Base-by-base conservation (phyloP, 2,329 filamentous ascomycete species). In the Penicillium hordei region DNA sequence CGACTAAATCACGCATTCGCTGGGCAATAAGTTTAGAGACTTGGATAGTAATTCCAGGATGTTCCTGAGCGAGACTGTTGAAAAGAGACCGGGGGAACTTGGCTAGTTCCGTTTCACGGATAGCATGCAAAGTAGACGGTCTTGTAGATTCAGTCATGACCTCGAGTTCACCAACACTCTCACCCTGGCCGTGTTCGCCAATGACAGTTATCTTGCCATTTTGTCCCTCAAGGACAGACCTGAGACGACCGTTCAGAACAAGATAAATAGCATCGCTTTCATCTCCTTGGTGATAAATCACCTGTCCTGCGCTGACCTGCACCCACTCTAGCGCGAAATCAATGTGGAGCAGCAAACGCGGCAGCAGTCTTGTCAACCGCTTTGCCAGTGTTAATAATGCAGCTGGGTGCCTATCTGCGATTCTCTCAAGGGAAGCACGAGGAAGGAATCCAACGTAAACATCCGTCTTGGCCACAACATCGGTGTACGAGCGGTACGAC, bases 261-360 rank as follows among this genome's bases (percentile, higher is more conserved):
- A 99, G 93, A 68, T 97, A 99, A 40, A 99, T 99, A 1, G 95
- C 93, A 74, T 99, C 94, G 68, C 94, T 99, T 64, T 97, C 94
- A 64, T 99, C 93, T 2, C 88, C 88, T 74, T 96, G 90, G 64
- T 96, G 91, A 72, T 95, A 96, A 36, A 99, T 90, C 10, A 97
- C 90, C 71, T 99, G 92, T 0, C 94, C 93, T 4, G 94, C 91
- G 74, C 91, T 92, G 60, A 99, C 92, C 71, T 99, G 95, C 3
- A 97, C 88, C 94, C 95, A 99, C 78, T 99, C 95, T 19, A 99
- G 81, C 4, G 94, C 94, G 76, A 99, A 99, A 74, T 99, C 94
- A 62, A 99, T 97, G 69, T 99, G 94, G 17, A 97, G 81, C 60
- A 99, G 93, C 52, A 99, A 79, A 15, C 91, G 87, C 0, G 95